These are phyloP conservation scores for Cocos nucifera DNA, from an alignment of 176 grass and related monocot genomes.

Conservation along the genomic window DNA sequence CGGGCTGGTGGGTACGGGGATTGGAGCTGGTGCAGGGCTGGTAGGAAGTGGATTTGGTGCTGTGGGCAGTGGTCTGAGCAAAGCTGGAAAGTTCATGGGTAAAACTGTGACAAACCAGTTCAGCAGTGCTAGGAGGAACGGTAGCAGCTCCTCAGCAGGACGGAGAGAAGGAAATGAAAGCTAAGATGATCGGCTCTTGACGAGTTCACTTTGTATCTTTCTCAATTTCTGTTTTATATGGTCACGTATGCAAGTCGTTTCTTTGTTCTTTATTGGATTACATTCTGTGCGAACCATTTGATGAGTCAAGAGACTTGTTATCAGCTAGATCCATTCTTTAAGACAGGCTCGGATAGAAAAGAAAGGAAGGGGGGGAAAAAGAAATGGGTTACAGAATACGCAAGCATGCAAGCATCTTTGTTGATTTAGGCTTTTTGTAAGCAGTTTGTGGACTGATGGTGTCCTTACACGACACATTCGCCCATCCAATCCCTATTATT, in stretches of 20 bases:
- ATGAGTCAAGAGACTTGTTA: no score
- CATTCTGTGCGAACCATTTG: no score
- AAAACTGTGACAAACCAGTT: slow-evolving; percentile 63
- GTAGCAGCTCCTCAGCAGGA: slow-evolving; percentile 7
- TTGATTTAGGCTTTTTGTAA: no score
- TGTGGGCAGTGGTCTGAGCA: slow-evolving; percentile 54
- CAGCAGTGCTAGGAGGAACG: slow-evolving; percentile 62
- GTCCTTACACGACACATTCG: no score
- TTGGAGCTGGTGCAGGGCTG: slow-evolving; percentile 24
- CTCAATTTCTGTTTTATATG: not conserved
- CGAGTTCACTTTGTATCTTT: not conserved
- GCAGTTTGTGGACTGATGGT: no score
- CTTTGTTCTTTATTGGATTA: no score
- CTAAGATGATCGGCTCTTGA: not conserved
- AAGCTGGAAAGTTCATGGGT: slow-evolving; percentile 71
- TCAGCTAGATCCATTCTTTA: no score
- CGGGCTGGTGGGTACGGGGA: slow-evolving; percentile 56
- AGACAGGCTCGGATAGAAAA: no score
- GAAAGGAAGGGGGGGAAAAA: no score
- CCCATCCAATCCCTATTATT: no score
- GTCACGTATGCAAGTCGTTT: not conserved
- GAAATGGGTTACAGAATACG: no score
- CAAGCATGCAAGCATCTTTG: no score
- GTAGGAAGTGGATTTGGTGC: slow-evolving; percentile 58
- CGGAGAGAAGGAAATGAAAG: not conserved